Base-by-base conservation (phyloP, 2,329 filamentous ascomycete genomes). In the Herpotrichia juniperi region DNA sequence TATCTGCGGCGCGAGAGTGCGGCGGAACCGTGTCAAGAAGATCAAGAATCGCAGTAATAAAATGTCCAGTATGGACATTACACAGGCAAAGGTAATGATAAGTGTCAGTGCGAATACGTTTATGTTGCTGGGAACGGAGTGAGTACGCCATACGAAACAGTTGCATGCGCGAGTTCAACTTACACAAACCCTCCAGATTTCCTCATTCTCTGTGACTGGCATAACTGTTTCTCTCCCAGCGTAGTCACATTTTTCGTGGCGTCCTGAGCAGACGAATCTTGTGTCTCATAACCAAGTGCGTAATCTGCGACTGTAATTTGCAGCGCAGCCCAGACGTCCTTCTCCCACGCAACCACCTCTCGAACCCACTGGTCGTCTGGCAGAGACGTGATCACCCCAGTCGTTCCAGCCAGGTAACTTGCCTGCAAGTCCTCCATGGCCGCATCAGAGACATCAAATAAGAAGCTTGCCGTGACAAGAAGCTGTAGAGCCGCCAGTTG, bases 111-210 rank as follows among this genome's bases (percentile, higher is more conserved):
- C 56, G 28, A 57, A 59, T 25, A 50, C 22, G 30, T 54, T 59
- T 16, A 59, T 50, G 43, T 56, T 59, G 19, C 56, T 59, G 19
- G 12, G 14, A 16, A 42, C n/a, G 14, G n/a, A 11, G 32, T 49
- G 11, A 46, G 45, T 9, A 34, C 21, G 22, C n/a, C 14, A 17
- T 46, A 8, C 26, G 2, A 28, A 9, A n/a, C 11, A 31, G 10
- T 10, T 10, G 24, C 10, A 37, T 28, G n/a, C 16, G 7, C n/a
- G 5, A n/a, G 28, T 30, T 24, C 12, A 11, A 54, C 57, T 54
- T 47, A 60, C 57, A 53, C 53, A 49, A 61, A 54, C 9, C 50
- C 56, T 24, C 58, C 56, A 2, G 42, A 25, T 28, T 50, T 58
- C 30, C 31, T 16, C 58, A 61, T 58, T 21, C 34, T 47, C 32